phyloP scores from a whole-genome alignment of 805 yeast species.

The Metschnikowia reukaufii region DNA sequence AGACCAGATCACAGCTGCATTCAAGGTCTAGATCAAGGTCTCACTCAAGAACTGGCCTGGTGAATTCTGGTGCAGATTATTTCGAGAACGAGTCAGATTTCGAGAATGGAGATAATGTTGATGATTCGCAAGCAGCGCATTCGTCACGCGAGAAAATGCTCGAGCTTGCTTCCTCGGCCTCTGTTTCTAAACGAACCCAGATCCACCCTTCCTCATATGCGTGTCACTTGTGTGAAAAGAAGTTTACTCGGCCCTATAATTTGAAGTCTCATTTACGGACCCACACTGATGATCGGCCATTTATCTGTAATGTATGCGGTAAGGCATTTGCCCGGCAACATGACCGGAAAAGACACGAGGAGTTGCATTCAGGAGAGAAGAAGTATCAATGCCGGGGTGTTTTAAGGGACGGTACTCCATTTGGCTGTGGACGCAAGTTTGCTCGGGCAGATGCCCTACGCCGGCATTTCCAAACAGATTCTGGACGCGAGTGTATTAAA shows the following conservation, averaged over 20 bases:
- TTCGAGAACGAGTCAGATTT: constrained; percentile 22
- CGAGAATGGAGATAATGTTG: constrained; percentile 15
- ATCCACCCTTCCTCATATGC: constrained; percentile 73
- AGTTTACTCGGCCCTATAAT: constrained; percentile 91
- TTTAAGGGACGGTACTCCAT: constrained; percentile 50
- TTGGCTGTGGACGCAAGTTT: constrained; percentile 47
- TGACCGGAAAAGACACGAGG: constrained; percentile 47
- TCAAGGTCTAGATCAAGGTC: constrained; percentile 36
- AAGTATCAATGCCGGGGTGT: constrained; percentile 69
- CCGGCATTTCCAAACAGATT: constrained; percentile 47
- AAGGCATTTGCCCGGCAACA: constrained; percentile 64
- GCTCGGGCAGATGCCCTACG: constrained; percentile 48
- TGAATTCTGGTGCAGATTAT: not conserved
- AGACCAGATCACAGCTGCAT: constrained; percentile 12
- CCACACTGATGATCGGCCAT: constrained; percentile 83
- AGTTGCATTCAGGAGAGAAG: constrained; percentile 73
- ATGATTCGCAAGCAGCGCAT: constrained; percentile 8
- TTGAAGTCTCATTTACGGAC: constrained; percentile 88
- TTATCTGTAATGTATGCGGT: constrained; percentile 69
- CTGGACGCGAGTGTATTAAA: constrained; percentile 45
- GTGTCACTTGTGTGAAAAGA: constrained; percentile 80
- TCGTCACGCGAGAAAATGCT: constrained; percentile 57
- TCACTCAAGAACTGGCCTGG: constrained; percentile 18
- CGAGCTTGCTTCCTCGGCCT: constrained; percentile 62
- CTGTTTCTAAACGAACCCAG: constrained; percentile 55